phyloP scores from a whole-genome alignment of 2,329 filamentous ascomycete species.

The Penicillium freii region DNA sequence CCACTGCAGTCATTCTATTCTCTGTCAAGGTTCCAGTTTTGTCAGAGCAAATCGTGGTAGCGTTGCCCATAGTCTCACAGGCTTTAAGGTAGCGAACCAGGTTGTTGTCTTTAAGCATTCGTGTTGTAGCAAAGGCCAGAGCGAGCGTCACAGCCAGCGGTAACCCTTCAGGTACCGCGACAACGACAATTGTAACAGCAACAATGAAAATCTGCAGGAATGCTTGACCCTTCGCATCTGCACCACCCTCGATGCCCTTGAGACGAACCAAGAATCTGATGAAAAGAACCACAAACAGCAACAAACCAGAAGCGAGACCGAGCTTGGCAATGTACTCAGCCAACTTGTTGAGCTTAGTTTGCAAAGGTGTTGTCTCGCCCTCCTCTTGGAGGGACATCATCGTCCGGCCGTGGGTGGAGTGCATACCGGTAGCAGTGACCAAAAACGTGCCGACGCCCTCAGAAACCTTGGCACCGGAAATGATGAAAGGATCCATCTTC shows the following conservation, averaged over 20 bases:
- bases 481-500: conserved; percentile 75
- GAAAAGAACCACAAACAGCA: conserved; percentile 75
- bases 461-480: conserved; percentile 74
- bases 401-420: conserved; percentile 74
- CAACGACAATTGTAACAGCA: conserved; percentile 59
- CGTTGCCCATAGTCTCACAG: conserved; percentile 64
- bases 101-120: conserved; percentile 64
- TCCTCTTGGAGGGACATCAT: conserved; percentile 76
- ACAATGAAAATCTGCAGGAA: conserved; percentile 60
- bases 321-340: conserved; percentile 79
- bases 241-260: conserved; percentile 46
- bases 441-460: conserved; percentile 74
- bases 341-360: conserved; percentile 72
- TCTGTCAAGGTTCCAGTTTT: conserved; percentile 66
- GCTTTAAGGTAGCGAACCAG: conserved; percentile 59
- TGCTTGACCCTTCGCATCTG: conserved; percentile 55
- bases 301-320: conserved; percentile 66
- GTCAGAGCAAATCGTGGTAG: conserved; percentile 63
- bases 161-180: conserved; percentile 60
- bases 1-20: conserved; percentile 62
- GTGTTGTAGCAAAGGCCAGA: conserved; percentile 61
- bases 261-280: conserved; percentile 72
- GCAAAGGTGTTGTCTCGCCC: conserved; percentile 73
- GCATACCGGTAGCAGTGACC: conserved; percentile 69
- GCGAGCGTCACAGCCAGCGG: conserved; percentile 62